Percentiles rank a stretch among this genome's conserved stretches.
Evolutionary conservation across 495 filamentous ascomycete species (phyloP).

Genomic region (Neurospora cerealis): DNA sequence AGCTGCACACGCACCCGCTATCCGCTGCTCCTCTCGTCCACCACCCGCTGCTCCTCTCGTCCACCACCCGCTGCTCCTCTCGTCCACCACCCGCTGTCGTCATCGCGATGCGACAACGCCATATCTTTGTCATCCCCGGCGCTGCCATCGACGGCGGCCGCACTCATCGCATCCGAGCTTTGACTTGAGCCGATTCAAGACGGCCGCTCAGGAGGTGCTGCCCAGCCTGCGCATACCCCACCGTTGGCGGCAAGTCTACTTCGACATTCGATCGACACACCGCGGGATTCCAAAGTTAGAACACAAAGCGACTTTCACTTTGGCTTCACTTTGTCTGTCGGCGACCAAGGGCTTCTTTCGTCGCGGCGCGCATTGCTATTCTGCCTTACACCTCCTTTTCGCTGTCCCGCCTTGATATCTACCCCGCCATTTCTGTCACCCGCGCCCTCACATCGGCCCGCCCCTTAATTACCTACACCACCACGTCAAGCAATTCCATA

Average conservation of each 20-base stretch:
- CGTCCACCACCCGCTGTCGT: conserved; percentile 20
- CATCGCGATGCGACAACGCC: conserved; percentile 24
- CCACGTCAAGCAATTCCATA: conserved; percentile 6
- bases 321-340: neutral
- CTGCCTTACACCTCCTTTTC: neutral
- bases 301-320: neutral
- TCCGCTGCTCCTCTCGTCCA: neutral
- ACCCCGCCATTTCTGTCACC: neutral
- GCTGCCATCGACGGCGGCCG: conserved; percentile 1
- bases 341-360: neutral
- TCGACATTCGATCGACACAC: neutral
- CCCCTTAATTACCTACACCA: conserved; percentile 10
- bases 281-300: neutral
- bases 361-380: neutral
- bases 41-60: conserved; percentile 12
- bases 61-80: neutral
- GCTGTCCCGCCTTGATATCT: neutral
- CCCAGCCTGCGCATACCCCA: conserved; percentile 21
- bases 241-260: conserved; percentile 20
- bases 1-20: neutral
- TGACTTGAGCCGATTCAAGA: neutral
- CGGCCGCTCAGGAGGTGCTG: conserved; percentile 5
- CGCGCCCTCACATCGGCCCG: neutral
- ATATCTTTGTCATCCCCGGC: conserved; percentile 5
- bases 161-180: conserved; percentile 1